Evolutionary conservation across 208 protist species (phyloP), one percentile per base, ranked within the genome.

Genomic region (Strigomonas galati): DNA sequence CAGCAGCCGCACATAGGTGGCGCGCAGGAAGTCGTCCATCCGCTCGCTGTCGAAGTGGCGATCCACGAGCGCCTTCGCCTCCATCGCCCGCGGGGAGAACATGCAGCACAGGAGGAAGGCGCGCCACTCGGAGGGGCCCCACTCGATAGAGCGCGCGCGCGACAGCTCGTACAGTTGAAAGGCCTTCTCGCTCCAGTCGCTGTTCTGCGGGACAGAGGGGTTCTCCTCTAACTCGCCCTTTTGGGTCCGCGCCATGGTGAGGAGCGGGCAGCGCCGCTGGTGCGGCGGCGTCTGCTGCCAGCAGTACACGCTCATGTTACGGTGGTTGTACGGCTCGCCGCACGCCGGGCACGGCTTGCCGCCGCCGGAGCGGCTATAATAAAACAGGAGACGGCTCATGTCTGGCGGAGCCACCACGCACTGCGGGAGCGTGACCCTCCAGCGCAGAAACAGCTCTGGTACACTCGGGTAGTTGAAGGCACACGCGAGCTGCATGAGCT

Each of bases 401-500:
- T 96, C 90, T 2, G 90, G 90, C 1, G 90, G 81, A n/a, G 90
- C 90, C 31, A 96, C 55, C 17, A 93, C 90, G 69, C 90, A 96
- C 72, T 96, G 90, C 53, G 90, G 85, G 24, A 83, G 74, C 23
- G 84, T 69, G 12, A 81, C 87, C 5, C 90, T 83, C 85, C 87
- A 96, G 14, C 85, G 81, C 65, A 93, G 57, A 54, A 96, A 90
- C 21, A 96, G 71, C 77, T 91, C 79, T 5, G 85, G 87, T 27
- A 87, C 82, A 61, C 77, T 82, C 23, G 85, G 85, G 63, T 85
- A 87, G 79, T 93, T 93, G 26, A 92, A 75, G 43, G 88, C 85
- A 58, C 87, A 93, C 40, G 90, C 90, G 26, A 96, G 76, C 73
- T 96, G 90, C 87, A 96, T 93, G 23, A 96, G 72, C 72, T 96